phyloP scores from a whole-genome alignment of 108 stramenopile species.

The Cyclostephanos invisitatus region DNA sequence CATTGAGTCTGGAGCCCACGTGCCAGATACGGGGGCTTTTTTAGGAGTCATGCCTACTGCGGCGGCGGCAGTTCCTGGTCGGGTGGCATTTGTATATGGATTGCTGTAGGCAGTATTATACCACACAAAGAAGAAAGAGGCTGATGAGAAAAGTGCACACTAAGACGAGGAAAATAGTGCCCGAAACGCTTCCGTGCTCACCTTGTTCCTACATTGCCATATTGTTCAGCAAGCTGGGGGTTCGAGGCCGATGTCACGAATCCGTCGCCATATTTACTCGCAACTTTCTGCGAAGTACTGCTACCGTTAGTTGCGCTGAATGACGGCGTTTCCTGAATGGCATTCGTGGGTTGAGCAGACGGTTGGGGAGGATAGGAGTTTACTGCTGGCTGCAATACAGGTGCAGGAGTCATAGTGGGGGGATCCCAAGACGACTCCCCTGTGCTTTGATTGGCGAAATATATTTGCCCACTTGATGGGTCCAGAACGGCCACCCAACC shows the following conservation, averaged over 20 bases:
- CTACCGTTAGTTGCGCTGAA: constrained; percentile 20
- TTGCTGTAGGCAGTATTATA: constrained; percentile 46
- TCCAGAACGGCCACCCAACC: constrained; percentile 85
- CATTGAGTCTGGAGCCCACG: constrained; percentile 51
- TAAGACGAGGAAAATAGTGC: background rate
- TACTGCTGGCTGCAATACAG: constrained; percentile 24
- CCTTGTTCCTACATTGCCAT: constrained; percentile 89
- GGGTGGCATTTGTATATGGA: constrained; percentile 69
- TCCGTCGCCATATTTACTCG: constrained; percentile 88
- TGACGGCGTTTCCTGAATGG: constrained; percentile 14
- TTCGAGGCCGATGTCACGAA: constrained; percentile 88
- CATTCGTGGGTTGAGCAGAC: constrained; percentile 3
- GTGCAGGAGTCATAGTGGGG: constrained; percentile 49
- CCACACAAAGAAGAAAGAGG: constrained; percentile 5
- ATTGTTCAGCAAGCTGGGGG: constrained; percentile 82
- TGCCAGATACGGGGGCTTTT: constrained; percentile 70
- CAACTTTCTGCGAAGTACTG: constrained; percentile 53
- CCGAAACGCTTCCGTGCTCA: constrained; percentile 7
- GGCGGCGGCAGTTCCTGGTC: constrained; percentile 78
- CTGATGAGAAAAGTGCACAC: background rate
- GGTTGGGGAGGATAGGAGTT: constrained; percentile 13
- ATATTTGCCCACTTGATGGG: constrained; percentile 71
- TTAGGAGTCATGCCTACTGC: constrained; percentile 40
- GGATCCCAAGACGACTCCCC: constrained; percentile 87
- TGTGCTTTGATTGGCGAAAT: constrained; percentile 87